These are phyloP conservation scores for Neopestalotiopsis clavispora DNA, from an alignment of 2,329 filamentous ascomycete genomes.

Conservation along the genomic window DNA sequence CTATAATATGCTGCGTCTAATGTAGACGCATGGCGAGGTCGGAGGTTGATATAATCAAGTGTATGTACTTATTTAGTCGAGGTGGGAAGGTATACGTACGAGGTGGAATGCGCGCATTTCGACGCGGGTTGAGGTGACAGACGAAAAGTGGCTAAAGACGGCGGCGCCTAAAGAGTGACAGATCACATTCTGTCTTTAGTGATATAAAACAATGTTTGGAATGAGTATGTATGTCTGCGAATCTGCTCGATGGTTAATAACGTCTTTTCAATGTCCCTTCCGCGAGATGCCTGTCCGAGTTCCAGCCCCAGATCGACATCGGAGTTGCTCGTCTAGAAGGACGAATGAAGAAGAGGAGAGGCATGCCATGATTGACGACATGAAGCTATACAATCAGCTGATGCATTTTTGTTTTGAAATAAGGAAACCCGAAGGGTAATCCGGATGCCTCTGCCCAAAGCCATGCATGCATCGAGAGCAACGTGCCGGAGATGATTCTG, in stretches of 20 bases:
- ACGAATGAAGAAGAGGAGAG: neutral
- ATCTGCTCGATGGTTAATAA: neutral
- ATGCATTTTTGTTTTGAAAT: neutral
- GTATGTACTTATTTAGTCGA: neutral
- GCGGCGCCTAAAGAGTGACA: neutral
- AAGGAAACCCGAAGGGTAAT: neutral
- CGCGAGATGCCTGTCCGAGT: neutral
- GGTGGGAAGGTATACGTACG: neutral
- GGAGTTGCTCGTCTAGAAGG: neutral
- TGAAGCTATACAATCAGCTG: constrained; percentile 3
- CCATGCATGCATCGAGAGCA: neutral
- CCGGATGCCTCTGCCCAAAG: neutral
- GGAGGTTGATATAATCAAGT: neutral
- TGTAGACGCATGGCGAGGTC: neutral
- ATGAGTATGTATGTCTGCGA: neutral
- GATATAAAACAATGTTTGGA: neutral
- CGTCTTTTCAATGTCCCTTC: neutral
- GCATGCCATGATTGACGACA: neutral
- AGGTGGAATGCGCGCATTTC: neutral
- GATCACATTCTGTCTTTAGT: constrained; percentile 5
- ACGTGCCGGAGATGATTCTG: neutral
- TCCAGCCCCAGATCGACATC: neutral
- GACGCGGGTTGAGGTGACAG: neutral
- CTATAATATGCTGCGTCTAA: neutral
- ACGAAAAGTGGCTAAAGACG: neutral